These are phyloP conservation scores for Parmelia sp. DNA, from an alignment of 495 filamentous ascomycete genomes.

Conservation along the genomic window DNA sequence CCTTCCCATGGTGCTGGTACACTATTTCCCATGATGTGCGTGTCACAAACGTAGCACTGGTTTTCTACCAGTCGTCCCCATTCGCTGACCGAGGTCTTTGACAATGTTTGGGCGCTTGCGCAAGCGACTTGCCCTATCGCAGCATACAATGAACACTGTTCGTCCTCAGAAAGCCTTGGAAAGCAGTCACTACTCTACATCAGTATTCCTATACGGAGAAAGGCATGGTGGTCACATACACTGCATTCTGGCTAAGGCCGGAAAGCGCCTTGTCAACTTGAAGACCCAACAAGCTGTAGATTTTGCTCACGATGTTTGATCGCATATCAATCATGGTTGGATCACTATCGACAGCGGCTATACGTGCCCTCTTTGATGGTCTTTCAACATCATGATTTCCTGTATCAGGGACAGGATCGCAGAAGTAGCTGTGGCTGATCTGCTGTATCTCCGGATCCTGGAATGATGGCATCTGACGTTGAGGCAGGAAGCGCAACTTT, in stretches of 20 bases:
- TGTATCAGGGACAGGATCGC: slow-evolving; percentile 14
- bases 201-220: background rate
- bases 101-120: slow-evolving; percentile 16
- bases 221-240: slow-evolving; percentile 3
- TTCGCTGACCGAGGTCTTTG: background rate
- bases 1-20: slow-evolving; percentile 23
- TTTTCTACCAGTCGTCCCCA: slow-evolving; percentile 13
- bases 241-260: background rate
- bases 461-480: background rate
- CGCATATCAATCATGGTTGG: background rate
- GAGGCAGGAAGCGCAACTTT: background rate
- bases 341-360: background rate
- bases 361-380: slow-evolving; percentile 17
- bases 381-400: slow-evolving; percentile 13
- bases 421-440: slow-evolving; percentile 11
- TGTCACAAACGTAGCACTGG: slow-evolving; percentile 41
- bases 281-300: slow-evolving; percentile 14
- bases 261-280: background rate
- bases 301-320: slow-evolving; percentile 7
- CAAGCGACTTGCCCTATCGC: slow-evolving; percentile 23
- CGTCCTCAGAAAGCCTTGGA: slow-evolving; percentile 20
- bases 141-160: slow-evolving; percentile 23
- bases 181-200: slow-evolving; percentile 9
- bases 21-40: slow-evolving; percentile 8
- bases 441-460: slow-evolving; percentile 16